These are phyloP conservation scores for Claviceps capensis DNA, from an alignment of 2,329 filamentous ascomycete genomes.

Conservation along the genomic window DNA sequence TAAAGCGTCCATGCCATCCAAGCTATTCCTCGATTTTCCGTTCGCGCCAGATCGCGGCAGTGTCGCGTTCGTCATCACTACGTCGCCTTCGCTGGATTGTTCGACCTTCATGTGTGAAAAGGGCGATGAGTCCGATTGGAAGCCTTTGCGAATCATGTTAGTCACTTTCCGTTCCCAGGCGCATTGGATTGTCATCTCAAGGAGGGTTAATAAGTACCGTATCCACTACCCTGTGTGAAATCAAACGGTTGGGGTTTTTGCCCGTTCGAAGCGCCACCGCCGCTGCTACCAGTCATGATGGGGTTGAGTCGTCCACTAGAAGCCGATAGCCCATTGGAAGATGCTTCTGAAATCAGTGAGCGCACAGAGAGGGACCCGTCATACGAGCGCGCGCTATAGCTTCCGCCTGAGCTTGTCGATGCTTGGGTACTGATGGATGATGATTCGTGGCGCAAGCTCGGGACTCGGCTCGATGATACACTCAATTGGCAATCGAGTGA, in stretches of 20 bases:
- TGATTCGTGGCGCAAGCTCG: constrained; percentile 31
- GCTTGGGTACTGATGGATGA: constrained; percentile 30
- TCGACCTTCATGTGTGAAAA: constrained; percentile 19
- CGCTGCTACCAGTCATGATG: not conserved
- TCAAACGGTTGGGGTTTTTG: constrained; percentile 11
- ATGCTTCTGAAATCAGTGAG: constrained; percentile 32
- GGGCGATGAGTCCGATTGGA: constrained; percentile 19
- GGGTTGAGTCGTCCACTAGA: constrained; percentile 8
- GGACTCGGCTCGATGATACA: constrained; percentile 16
- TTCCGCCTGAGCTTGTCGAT: constrained; percentile 25
- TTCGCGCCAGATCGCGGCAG: constrained; percentile 6
- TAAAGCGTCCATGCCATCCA: constrained; percentile 47
- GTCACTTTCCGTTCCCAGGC: constrained; percentile 9
- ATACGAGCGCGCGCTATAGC: constrained; percentile 23
- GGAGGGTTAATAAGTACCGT: constrained; percentile 17
- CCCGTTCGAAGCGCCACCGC: constrained; percentile 12
- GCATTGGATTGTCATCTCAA: constrained; percentile 1
- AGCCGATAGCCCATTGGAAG: constrained; percentile 9
- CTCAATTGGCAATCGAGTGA: constrained; percentile 15
- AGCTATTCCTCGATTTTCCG: constrained; percentile 13
- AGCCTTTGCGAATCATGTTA: constrained; percentile 19
- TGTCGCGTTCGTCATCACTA: constrained; percentile 17
- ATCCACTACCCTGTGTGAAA: constrained; percentile 16
- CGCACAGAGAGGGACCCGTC: constrained; percentile 42
- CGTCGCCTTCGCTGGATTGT: constrained; percentile 16